Evolutionary conservation across 768 basidiomycete species (phyloP), one percentile per base, ranked within the genome.

Genomic region (Leccinum olivaceopallidum): DNA sequence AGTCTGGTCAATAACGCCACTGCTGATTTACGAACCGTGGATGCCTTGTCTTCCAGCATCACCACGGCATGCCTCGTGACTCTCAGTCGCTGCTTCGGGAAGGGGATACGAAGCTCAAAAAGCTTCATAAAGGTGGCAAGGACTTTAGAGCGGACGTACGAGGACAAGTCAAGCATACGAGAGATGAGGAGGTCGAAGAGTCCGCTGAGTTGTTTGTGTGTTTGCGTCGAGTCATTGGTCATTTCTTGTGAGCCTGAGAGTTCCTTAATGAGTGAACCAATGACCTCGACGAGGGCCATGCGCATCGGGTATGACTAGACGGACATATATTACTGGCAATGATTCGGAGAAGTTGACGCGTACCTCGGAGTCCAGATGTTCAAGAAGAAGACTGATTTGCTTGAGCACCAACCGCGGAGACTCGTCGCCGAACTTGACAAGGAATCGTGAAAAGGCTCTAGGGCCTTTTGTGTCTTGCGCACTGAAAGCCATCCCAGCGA

Each of bases 231-330:
- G 53, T 80, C 78, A 56, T 80, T 76, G 67, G 83, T 69, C 22
- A 77, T 77, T 47, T 82, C 82, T 20, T 76, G 73, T 3, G 85
- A 81, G 20, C 75, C 70, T 0, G 90, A 85, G 13, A 98, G 83
- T 64, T 98, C 92, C 49, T 81, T 80, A 69, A 98, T 94, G 62
- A 98, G 84, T 60, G 81, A 78, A 6, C 93, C 94, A 44, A 98
- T 85, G 59, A 95, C 83, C 71, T 98, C 96, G 55, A 99, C 85
- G 58, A 99, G 81, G 1, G 94, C 93, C 79, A 94, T 90, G 47
- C 97, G 93, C 87, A 99, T 95, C 0, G 95, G 92, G 70, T 98
- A 97, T 0, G 95, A 88, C 94, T 97, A 66, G 14, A 52, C 6
- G 36, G 39, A 20, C 32, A 12, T 39, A 16, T n/a, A 42, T 58